Conservation (phyloP, 2,329 filamentous ascomycete genomes). For the Hymenoscyphus albidus region DNA sequence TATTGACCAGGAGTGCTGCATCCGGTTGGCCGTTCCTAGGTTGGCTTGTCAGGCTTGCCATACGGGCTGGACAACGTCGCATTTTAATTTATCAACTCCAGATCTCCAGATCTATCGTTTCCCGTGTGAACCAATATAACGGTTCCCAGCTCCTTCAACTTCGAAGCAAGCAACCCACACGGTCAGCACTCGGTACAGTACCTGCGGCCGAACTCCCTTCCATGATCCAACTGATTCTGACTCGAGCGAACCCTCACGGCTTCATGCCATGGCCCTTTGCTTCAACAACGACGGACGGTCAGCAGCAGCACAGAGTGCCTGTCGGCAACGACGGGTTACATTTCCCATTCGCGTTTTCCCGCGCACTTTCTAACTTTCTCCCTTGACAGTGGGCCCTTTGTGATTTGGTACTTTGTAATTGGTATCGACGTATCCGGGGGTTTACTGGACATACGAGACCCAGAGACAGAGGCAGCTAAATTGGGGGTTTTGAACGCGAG, state of each 20-base stretch:
- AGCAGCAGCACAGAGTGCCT: no score
- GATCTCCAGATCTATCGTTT: constrained; percentile 4
- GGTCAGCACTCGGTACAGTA: not conserved
- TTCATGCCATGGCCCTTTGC: not conserved
- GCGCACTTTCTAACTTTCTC: not conserved
- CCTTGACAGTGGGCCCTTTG: not conserved
- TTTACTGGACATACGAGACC: not conserved
- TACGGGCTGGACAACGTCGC: not conserved
- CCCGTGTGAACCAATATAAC: not conserved
- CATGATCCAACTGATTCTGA: not conserved
- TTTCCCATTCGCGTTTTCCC: constrained; percentile 1
- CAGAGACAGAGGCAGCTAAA: not conserved
- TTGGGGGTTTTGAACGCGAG: constrained; percentile 4
- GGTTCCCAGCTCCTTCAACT: not conserved
- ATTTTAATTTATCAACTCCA: constrained; percentile 4
- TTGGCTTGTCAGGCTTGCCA: not conserved
- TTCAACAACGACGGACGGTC: not conserved
- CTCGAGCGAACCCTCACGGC: constrained; percentile 1
- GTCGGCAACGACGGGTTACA: not conserved
- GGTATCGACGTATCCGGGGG: not conserved
- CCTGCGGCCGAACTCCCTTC: not conserved
- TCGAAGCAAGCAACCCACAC: no score
- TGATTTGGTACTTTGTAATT: not conserved
- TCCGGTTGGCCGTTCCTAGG: constrained; percentile 1
- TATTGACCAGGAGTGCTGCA: not conserved